These are phyloP conservation scores for Cerioporus squamosus DNA, from an alignment of 1,284 basidiomycete species.

Conservation along the genomic window DNA sequence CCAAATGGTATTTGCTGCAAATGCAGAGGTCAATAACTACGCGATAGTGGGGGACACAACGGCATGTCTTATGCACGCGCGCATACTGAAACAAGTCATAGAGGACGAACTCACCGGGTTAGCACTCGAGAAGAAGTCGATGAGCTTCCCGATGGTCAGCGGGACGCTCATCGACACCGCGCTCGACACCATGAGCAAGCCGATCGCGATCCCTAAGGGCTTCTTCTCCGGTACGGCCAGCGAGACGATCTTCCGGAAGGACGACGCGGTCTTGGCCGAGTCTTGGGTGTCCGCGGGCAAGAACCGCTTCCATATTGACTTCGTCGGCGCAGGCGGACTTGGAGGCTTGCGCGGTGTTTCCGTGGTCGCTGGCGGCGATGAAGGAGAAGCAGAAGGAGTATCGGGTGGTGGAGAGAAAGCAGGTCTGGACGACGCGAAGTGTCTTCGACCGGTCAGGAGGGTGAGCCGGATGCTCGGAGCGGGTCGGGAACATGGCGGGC, in stretches of 20 bases:
- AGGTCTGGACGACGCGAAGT: slow-evolving; percentile 5
- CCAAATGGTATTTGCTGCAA: slow-evolving; percentile 67
- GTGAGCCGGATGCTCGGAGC: not conserved
- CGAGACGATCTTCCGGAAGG: slow-evolving; percentile 73
- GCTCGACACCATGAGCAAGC: slow-evolving; percentile 68
- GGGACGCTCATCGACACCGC: slow-evolving; percentile 91
- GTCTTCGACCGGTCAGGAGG: slow-evolving; percentile 1
- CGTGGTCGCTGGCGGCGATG: not conserved
- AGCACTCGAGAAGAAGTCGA: slow-evolving; percentile 85
- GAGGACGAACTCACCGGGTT: slow-evolving; percentile 43
- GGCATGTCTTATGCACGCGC: no score
- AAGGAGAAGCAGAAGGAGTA: not conserved
- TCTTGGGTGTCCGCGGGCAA: slow-evolving; percentile 40
- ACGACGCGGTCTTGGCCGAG: slow-evolving; percentile 51
- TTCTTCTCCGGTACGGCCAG: slow-evolving; percentile 83
- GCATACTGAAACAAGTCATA: no score
- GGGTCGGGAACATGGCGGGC: slow-evolving; percentile 11
- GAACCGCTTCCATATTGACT: slow-evolving; percentile 44
- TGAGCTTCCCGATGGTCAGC: slow-evolving; percentile 88
- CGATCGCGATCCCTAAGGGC: slow-evolving; percentile 74
- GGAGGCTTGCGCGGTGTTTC: not conserved
- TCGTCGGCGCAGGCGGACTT: slow-evolving; percentile 27
- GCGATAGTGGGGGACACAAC: no score
- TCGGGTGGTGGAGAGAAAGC: not conserved
- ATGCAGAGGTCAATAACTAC: no score